These are phyloP conservation scores for Mrakia frigida DNA, from an alignment of 768 basidiomycete species.

Conservation along the genomic window DNA sequence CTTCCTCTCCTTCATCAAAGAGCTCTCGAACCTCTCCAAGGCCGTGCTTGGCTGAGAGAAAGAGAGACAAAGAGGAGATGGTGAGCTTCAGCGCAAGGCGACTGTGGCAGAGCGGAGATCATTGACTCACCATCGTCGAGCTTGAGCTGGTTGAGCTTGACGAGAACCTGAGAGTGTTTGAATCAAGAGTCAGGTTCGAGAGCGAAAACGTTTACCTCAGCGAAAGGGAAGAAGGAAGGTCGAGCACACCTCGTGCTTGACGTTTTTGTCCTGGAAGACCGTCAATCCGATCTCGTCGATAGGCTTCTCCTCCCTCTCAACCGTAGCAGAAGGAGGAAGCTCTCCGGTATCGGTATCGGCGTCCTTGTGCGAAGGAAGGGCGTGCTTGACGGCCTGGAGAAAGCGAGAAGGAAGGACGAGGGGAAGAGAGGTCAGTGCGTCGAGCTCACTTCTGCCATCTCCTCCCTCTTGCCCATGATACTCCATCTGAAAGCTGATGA, in stretches of 20 bases:
- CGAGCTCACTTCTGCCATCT: background rate
- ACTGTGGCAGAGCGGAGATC: too few relatives aligned
- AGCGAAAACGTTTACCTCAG: too few relatives aligned
- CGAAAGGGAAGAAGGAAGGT: background rate
- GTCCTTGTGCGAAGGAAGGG: background rate
- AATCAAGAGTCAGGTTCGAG: too few relatives aligned
- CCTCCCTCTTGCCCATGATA: background rate
- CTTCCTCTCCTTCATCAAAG: constrained; percentile 37
- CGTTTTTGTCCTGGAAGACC: background rate
- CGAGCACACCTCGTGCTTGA: constrained; percentile 19
- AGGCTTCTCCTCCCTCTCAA: background rate
- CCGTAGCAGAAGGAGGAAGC: constrained; percentile 19
- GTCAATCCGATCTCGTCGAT: constrained; percentile 5
- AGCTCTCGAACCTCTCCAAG: constrained; percentile 40
- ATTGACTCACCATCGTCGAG: constrained; percentile 37
- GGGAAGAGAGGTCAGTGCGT: background rate
- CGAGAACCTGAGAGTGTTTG: constrained; percentile 23
- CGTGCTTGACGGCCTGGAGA: background rate
- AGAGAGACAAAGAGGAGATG: background rate
- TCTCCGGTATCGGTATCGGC: background rate
- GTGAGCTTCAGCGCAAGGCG: background rate
- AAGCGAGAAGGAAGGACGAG: background rate
- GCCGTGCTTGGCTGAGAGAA: constrained; percentile 36
- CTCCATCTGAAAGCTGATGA: background rate
- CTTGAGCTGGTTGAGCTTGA: constrained; percentile 18